These are phyloP conservation scores for Claviceps capensis DNA, from an alignment of 2,329 filamentous ascomycete species.

Conservation along the genomic window DNA sequence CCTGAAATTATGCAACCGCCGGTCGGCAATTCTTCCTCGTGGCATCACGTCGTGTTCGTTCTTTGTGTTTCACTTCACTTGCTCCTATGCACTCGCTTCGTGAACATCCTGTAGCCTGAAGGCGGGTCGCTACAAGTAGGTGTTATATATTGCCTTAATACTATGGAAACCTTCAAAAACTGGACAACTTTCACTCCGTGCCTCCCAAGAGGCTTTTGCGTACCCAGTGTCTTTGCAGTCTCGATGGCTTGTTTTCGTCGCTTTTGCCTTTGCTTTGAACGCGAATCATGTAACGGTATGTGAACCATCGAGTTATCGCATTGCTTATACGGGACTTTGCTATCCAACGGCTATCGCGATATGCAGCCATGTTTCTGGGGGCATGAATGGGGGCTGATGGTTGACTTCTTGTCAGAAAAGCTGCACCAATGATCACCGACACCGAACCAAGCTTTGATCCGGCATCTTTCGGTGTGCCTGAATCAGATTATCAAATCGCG, in stretches of 20 bases:
- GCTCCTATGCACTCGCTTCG: not conserved
- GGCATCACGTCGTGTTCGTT: conserved; percentile 7
- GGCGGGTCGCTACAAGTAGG: conserved; percentile 4
- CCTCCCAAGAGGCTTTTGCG: conserved; percentile 26
- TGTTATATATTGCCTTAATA: conserved; percentile 10
- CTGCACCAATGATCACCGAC: conserved; percentile 12
- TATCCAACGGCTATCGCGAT: not conserved
- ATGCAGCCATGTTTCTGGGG: not conserved
- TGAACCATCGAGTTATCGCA: conserved; percentile 8
- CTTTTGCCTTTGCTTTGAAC: conserved; percentile 23
- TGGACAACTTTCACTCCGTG: conserved; percentile 19
- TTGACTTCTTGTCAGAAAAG: conserved; percentile 10
- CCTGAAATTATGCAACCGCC: conserved; percentile 6
- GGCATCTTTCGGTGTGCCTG: conserved; percentile 14
- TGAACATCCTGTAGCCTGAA: conserved; percentile 2
- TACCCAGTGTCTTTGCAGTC: conserved; percentile 30
- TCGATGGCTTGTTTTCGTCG: conserved; percentile 32
- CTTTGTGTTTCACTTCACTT: conserved; percentile 5
- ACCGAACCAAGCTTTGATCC: conserved; percentile 17
- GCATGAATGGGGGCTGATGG: not conserved
- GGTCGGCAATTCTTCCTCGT: conserved; percentile 6
- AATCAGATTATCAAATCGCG: conserved; percentile 8
- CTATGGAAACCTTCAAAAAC: conserved; percentile 20
- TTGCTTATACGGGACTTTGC: not conserved
- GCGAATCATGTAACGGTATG: conserved; percentile 27